Evolutionary conservation across 306 rosid species (phyloP), one percentile per base, ranked within the genome.

Genomic region (apple (Malus domestica)): DNA sequence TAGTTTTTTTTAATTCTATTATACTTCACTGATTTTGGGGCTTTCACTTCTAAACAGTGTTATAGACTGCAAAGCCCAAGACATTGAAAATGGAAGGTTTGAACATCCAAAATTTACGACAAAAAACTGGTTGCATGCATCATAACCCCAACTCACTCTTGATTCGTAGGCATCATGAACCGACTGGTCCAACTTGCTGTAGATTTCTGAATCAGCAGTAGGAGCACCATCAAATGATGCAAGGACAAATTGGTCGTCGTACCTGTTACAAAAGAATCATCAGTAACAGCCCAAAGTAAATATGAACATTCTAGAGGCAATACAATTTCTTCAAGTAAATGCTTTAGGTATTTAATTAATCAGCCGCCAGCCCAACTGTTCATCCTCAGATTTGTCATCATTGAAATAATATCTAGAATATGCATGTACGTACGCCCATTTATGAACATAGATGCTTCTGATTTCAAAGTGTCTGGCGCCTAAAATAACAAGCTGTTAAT

Each of bases 151-250:
- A 82, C 89, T 80, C 78, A 92, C 99, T 89, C 83, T 90, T 70
- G 99, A 89, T 85, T 96, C 99, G 67, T 75, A 86, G 63, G 81
- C 86, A 52, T 90, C 97, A 62, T 95, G 96, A 55, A 75, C 85
- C 78, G 97, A 78, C 83, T 83, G 89, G 72, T 89, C 92, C 82
- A 92, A 60, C 85, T 92, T 95, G 78, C 80, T 63, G 79, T 85
- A 91, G 69, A 79, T 67, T 85, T 95, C 99, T 63, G 97, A 87
- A 81, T 95, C 99, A 65, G 86, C 97, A 0, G 99, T 95, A 68
- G 99, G 99, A 80, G 93, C 93, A 80, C 84, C 90, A 85, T 95
- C 99, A 87, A 90, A 95, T 71, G 93, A 91, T 23, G 87, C 90
- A 75, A 89, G 77, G 75, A 95, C 96, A 71, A 88, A 92, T 81